Percentiles rank a stretch among this genome's conserved stretches.
phyloP scores from a whole-genome alignment of 306 rosid species.

The Pueraria montana region DNA sequence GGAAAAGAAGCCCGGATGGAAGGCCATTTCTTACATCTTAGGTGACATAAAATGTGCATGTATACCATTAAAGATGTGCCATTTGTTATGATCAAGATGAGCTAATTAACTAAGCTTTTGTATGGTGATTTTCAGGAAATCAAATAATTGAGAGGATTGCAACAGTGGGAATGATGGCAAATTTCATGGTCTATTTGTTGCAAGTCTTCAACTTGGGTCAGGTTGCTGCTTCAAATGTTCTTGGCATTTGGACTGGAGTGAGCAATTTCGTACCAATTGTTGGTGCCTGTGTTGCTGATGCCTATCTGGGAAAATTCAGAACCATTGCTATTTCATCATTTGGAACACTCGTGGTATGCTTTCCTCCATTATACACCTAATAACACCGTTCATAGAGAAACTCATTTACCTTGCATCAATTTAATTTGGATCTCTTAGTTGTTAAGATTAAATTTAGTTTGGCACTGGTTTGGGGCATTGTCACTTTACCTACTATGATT shows the following conservation, averaged over 20 bases:
- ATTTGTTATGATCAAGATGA: neutral
- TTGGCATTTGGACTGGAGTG: conserved; percentile 34
- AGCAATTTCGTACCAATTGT: conserved; percentile 41
- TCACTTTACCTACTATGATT: neutral
- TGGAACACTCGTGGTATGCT: conserved; percentile 46
- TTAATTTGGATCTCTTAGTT: neutral
- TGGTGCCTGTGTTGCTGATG: conserved; percentile 56
- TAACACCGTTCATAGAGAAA: no score
- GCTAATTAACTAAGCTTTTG: neutral
- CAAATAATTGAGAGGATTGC: conserved; percentile 53
- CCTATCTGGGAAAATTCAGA: conserved; percentile 50
- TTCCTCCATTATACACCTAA: neutral
- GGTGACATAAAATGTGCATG: conserved; percentile 1
- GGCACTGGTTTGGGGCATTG: no score
- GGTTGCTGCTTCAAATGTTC: conserved; percentile 51
- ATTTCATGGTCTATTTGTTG: conserved; percentile 54
- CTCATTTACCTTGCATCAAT: no score
- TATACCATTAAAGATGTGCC: neutral
- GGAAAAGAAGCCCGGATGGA: conserved; percentile 42
- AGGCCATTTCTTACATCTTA: conserved; percentile 50
- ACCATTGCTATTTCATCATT: conserved; percentile 54
- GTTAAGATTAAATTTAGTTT: neutral
- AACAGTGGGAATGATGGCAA: conserved; percentile 39
- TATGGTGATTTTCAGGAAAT: conserved; percentile 46
- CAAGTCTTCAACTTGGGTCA: conserved; percentile 50